Evolutionary conservation across 169 alveolate genomes (phyloP).

Genomic region (Cryptosporidium viatorum): DNA sequence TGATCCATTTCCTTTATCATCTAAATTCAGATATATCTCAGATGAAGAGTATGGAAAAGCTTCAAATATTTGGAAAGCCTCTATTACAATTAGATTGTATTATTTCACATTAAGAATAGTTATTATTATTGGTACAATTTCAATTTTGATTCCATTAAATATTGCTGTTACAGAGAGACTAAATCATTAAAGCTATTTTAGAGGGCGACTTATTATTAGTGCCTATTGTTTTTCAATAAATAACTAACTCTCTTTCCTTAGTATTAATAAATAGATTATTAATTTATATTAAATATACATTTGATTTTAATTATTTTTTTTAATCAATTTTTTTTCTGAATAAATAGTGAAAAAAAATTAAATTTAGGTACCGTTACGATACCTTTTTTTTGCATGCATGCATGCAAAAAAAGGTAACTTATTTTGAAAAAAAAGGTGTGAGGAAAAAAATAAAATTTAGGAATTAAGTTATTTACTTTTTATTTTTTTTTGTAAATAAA

Average conservation of each 20-base stretch:
- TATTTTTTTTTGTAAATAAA: background rate
- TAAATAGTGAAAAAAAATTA: background rate
- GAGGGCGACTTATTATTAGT: background rate
- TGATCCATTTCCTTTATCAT: constrained; percentile 64
- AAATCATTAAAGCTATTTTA: background rate
- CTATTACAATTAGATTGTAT: constrained; percentile 33
- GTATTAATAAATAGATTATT: background rate
- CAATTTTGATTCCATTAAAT: constrained; percentile 49
- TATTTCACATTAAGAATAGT: constrained; percentile 16
- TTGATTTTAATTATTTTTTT: background rate
- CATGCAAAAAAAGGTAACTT: background rate
- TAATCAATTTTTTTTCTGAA: background rate
- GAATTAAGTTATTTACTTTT: background rate
- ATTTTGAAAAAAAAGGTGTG: background rate
- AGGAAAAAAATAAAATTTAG: background rate
- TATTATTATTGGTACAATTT: constrained; percentile 13
- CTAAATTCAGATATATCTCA: constrained; percentile 56
- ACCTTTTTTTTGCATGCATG: background rate
- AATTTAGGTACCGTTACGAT: background rate
- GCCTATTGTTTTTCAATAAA: background rate
- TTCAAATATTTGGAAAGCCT: constrained; percentile 61
- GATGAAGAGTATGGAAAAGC: constrained; percentile 56
- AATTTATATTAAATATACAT: background rate
- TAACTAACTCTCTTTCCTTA: background rate
- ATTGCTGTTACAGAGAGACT: constrained; percentile 61